Evolutionary conservation across 495 filamentous ascomycete genomes (phyloP).

Genomic region (Penicillium paradoxum): DNA sequence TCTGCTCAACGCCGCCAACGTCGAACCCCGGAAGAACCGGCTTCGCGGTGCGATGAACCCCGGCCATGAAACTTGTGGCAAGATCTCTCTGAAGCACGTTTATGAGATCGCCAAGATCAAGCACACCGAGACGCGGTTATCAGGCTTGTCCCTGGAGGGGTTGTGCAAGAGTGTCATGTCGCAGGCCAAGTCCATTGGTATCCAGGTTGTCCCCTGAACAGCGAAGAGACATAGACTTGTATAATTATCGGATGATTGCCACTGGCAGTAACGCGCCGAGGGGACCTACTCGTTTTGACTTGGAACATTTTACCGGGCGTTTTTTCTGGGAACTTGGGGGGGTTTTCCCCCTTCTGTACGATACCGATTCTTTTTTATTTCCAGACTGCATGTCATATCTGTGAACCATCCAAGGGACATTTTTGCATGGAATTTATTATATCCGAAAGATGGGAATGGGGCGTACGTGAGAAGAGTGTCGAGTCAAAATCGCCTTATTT

Average conservation of each 20-base stretch:
- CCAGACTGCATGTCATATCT: conserved; percentile 11
- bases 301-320: conserved; percentile 11
- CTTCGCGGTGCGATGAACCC: conserved; percentile 72
- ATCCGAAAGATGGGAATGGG: too few species aligned
- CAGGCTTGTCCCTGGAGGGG: conserved; percentile 73
- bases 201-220: conserved; percentile 66
- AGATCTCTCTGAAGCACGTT: conserved; percentile 87
- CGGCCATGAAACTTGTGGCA: conserved; percentile 74
- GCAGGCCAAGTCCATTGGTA: conserved; percentile 83
- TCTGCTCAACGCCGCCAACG: conserved; percentile 75
- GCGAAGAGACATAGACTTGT: conserved; percentile 6
- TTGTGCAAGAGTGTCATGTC: conserved; percentile 80
- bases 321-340: conserved; percentile 4
- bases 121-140: conserved; percentile 73
- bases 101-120: conserved; percentile 99
- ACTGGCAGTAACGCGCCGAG: neutral
- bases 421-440: neutral
- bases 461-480: too few species aligned
- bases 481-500: too few species aligned
- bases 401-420: neutral
- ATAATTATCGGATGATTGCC: conserved; percentile 1
- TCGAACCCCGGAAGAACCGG: conserved; percentile 69
- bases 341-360: conserved; percentile 13
- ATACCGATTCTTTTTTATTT: conserved; percentile 14
- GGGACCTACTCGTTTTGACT: conserved; percentile 6